Base-by-base conservation (phyloP, 2,329 filamentous ascomycete genomes). In the Aspergillus sclerotialis region DNA sequence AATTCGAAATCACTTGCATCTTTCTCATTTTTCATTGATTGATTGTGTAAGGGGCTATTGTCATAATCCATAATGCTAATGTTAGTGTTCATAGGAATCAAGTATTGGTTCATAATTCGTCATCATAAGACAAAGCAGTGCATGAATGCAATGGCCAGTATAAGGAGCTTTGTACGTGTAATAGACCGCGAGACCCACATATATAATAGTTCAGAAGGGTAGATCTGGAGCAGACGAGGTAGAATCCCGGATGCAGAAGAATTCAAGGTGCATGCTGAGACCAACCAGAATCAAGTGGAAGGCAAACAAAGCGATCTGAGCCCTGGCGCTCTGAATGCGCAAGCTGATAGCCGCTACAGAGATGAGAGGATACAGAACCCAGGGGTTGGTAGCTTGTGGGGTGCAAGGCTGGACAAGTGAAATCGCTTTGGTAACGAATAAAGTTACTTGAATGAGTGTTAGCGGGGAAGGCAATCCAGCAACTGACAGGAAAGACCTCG, bases 341-440 rank as follows among this genome's bases (percentile, higher is more conserved):
- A 75, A 58, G 43, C 89, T 85, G 9, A 87, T 48, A 1, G 74
- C 76, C 7, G 85, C 86, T 6, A 90, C 57, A 3, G 73, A 60
- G 4, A 93, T 63, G 2, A 94, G 64, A 3, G 82, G 78, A 45
- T 82, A 79, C 4, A 78, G 69, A 4, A 88, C 61, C 56, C 74
- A 74, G 5, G 76, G 66, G 28, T 73, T 80, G n/a, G 76, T 70
- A 28, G 78, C 77, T 37, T 80, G 79, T 0, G 87, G 87, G 55
- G 77, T 78, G 56, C 88, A 94, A 1, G 81, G 75, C 30, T 73
- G 69, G 3, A 74, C 70, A 7, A 92, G 61, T 0, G 77, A 76
- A 9, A 72, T 62, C 7, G 88, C 62, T 58, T 94, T 94, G 32
- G 73, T 45, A 5, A 82, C 55, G 48, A 94, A 89, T 1, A 89